Conservation (phyloP, 352 stramenopile species). For the Plasmopara halstedii region DNA sequence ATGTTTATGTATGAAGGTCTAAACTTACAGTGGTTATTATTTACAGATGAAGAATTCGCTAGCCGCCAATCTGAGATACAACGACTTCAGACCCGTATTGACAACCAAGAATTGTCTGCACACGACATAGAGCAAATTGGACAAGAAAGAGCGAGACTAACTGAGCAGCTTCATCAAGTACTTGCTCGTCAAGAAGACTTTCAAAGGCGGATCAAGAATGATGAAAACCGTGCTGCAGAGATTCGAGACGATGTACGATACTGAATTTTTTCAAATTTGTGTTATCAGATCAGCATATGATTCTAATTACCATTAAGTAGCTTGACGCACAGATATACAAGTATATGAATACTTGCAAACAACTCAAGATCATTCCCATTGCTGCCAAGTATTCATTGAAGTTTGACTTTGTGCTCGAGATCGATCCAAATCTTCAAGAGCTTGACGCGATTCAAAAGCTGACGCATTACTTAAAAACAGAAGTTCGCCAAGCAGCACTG, state of each 20-base stretch:
- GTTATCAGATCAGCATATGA: not conserved
- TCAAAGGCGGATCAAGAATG: conserved; percentile 45
- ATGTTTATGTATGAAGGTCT: not conserved
- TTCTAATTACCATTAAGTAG: conserved; percentile 16
- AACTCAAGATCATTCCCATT: conserved; percentile 83
- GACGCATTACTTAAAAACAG: conserved; percentile 55
- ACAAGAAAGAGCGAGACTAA: conserved; percentile 60
- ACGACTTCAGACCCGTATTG: conserved; percentile 52
- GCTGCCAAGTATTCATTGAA: conserved; percentile 76
- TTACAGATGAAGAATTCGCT: conserved; percentile 39
- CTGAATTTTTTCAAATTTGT: not conserved
- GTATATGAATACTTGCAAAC: conserved; percentile 73
- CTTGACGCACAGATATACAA: conserved; percentile 55
- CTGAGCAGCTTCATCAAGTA: conserved; percentile 62
- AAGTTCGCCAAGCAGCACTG: conserved; percentile 43
- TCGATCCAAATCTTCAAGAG: conserved; percentile 57
- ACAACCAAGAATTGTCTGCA: conserved; percentile 71
- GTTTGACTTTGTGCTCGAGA: conserved; percentile 65
- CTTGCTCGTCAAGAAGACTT: conserved; percentile 52
- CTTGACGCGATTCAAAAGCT: conserved; percentile 46
- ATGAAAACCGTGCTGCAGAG: conserved; percentile 59
- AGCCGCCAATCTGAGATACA: conserved; percentile 53
- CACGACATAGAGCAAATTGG: conserved; percentile 71
- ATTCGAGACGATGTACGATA: conserved; percentile 56
- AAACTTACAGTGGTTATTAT: conserved; percentile 6